Base-by-base conservation (phyloP, 1,284 basidiomycete genomes). In the Rhizoctonia solani region DNA sequence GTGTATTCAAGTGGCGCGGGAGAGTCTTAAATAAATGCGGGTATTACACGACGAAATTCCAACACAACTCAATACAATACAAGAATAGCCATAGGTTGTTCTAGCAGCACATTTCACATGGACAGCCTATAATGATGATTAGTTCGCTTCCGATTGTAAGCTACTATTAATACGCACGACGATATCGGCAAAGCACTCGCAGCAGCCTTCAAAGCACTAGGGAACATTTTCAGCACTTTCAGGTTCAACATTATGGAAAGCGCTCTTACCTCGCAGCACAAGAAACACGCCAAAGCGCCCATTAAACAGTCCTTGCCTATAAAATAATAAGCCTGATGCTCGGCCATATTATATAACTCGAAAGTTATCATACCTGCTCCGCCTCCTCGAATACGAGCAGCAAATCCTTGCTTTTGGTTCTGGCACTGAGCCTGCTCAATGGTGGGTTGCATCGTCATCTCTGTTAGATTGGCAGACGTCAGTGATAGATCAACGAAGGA, bases 101-200 rank as follows among this genome's bases (percentile, higher is more conserved):
- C 74, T 74, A 79, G 72, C 79, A 80, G 72, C 75, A 78, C 77
- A 79, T 78, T 76, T 80, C 79, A 73, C 79, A 79, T 47, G 79
- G 79, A 76, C 79, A 80, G 73, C 79, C 78, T 80, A 68, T 5
- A 32, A 34, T 29, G 61, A n/a, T 34, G 21, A 44, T 27, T 46
- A 56, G 49, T 25, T 19, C 37, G 61, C 21, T 67, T 53, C 25
- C 27, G 44, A 19, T 5, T 14, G 14, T n/a, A 54, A 8, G 41
- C 6, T 19, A 34, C 37, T 39, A 53, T 46, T 55, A 14, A n/a
- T 8, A 77, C 79, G 73, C 67, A 81, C 79, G 55, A 80, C 71
- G 70, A 81, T 80, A 69, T 80, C 78, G 1, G 78, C 79, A 68
- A 70, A 73, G 73, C 79, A 80, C 66, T 80, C 79, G 77, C 79